phyloP scores from a whole-genome alignment of 345 rosid species.

The Lumnitzera littorea region DNA sequence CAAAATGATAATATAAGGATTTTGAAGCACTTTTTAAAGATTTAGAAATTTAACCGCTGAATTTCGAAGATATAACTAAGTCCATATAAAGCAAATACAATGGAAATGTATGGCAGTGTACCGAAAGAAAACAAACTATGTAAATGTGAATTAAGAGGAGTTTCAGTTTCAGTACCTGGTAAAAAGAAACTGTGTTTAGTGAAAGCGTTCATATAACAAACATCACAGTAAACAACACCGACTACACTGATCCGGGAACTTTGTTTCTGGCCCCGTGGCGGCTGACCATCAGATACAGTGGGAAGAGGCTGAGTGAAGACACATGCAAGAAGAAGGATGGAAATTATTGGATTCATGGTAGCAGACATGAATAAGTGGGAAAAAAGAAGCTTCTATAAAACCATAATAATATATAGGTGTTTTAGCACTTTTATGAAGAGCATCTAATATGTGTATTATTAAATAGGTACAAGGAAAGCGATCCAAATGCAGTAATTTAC shows the following conservation, averaged over 20 bases:
- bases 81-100: no score
- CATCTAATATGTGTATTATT: constrained; percentile 1
- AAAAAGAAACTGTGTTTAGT: constrained; percentile 80
- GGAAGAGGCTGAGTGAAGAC: constrained; percentile 22
- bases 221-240: constrained; percentile 76
- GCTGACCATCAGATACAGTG: constrained; percentile 6
- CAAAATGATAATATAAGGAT: no score
- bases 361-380: constrained; percentile 20
- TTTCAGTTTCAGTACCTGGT: constrained; percentile 42
- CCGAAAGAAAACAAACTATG: no score
- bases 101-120: no score
- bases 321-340: constrained; percentile 28
- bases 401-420: constrained; percentile 2
- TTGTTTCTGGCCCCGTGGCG: constrained; percentile 16
- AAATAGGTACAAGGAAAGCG: constrained; percentile 4
- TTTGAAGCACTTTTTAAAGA: no score
- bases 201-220: constrained; percentile 53
- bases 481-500: constrained; percentile 19
- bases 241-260: constrained; percentile 58
- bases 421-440: constrained; percentile 6
- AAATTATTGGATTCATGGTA: constrained; percentile 37
- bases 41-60: no score
- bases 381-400: constrained; percentile 28
- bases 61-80: no score
- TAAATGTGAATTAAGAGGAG: background rate